Evolutionary conservation across 208 protist genomes (phyloP).

Genomic region (Crithidia thermophila): DNA sequence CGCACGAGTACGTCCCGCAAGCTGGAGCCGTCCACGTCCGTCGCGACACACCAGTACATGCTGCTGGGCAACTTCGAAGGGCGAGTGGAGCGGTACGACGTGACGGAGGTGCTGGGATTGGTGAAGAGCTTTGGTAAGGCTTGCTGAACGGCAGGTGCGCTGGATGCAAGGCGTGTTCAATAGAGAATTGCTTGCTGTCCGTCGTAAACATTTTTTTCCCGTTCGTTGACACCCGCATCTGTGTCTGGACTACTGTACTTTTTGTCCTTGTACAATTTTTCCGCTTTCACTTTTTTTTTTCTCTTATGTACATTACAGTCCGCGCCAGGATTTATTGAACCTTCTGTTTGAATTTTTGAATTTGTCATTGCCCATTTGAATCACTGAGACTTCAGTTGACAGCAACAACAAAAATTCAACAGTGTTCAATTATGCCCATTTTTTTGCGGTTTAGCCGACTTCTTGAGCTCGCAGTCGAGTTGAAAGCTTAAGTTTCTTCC

Average conservation of each 20-base stretch:
- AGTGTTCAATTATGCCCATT: too few relatives aligned
- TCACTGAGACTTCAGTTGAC: too few relatives aligned
- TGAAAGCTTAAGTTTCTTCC: too few relatives aligned
- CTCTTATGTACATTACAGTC: slow-evolving; percentile 4
- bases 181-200: not conserved
- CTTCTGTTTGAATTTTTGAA: too few relatives aligned
- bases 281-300: slow-evolving; percentile 26
- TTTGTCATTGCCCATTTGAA: too few relatives aligned
- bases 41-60: slow-evolving; percentile 26
- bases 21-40: too few relatives aligned
- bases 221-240: too few relatives aligned
- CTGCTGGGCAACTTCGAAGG: slow-evolving; percentile 48
- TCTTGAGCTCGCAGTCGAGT: too few relatives aligned
- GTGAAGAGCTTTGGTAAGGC: slow-evolving; percentile 22
- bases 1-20: too few relatives aligned
- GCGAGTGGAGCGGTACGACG: slow-evolving; percentile 41
- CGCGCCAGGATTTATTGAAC: too few relatives aligned
- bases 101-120: slow-evolving; percentile 24
- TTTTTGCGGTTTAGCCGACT: too few relatives aligned
- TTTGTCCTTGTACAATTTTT: not conserved
- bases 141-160: not conserved
- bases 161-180: not conserved
- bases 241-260: not conserved
- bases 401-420: too few relatives aligned
- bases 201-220: not conserved